These are phyloP conservation scores for Apiospora malaysiana DNA, from an alignment of 2,329 filamentous ascomycete species.

Conservation along the genomic window DNA sequence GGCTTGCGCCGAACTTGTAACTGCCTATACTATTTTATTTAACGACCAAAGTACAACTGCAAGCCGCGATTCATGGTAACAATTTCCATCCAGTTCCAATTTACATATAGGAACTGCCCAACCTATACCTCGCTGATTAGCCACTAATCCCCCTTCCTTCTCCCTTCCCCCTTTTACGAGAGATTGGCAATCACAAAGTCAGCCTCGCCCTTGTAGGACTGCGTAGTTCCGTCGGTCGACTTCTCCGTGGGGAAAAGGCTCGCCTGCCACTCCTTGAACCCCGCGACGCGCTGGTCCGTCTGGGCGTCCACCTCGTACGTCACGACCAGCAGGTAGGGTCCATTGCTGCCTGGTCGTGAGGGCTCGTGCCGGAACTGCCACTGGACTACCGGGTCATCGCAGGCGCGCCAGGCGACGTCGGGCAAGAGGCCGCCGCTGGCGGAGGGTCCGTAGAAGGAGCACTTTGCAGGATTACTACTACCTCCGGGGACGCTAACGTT, in stretches of 20 bases:
- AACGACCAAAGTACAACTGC: neutral
- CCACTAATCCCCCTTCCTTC: neutral
- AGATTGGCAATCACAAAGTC: neutral
- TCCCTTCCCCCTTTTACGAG: neutral
- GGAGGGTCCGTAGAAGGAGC: constrained; percentile 31
- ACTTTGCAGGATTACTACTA: constrained; percentile 26
- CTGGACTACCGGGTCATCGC: constrained; percentile 31
- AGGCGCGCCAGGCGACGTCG: constrained; percentile 27
- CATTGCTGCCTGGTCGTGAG: constrained; percentile 30
- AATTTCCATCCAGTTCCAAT: neutral
- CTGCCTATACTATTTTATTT: too few relatives aligned
- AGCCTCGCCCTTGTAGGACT: neutral
- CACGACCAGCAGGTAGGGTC: constrained; percentile 34
- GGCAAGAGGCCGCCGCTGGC: constrained; percentile 30
- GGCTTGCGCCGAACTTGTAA: too few relatives aligned
- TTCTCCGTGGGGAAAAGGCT: constrained; percentile 29
- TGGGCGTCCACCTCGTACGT: constrained; percentile 28
- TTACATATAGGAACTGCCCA: too few relatives aligned
- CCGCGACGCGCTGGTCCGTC: constrained; percentile 23
- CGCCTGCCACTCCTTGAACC: constrained; percentile 36
- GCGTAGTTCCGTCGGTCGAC: neutral
- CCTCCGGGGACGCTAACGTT: constrained; percentile 28
- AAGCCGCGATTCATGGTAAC: neutral
- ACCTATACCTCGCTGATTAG: neutral
- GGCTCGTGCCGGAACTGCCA: constrained; percentile 38